Conservation (phyloP, 106 monocot species). For the Alisma plantagoaquatica region DNA sequence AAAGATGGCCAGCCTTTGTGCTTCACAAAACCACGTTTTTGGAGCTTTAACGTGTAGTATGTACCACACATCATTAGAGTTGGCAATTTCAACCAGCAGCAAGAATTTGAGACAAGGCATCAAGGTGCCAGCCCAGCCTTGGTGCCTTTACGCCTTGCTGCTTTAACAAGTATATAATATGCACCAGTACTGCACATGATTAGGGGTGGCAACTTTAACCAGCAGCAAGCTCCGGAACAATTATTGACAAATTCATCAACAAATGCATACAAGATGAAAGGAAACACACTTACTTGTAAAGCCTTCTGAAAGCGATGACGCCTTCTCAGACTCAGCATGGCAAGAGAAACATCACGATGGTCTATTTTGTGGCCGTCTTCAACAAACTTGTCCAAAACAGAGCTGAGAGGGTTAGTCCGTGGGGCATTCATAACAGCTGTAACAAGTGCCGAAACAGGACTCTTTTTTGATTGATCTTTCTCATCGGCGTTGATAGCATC, state of each 20-base stretch:
- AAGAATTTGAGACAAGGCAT: no score
- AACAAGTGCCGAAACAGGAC: slow-evolving; percentile 17
- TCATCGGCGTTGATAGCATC: slow-evolving; percentile 14
- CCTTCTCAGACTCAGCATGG: slow-evolving; percentile 38
- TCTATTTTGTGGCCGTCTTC: slow-evolving; percentile 48
- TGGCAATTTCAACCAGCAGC: no score
- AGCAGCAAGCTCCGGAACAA: not conserved
- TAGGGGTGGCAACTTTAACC: no score
- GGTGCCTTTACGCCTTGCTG: no score
- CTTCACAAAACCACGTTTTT: no score
- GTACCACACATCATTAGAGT: no score
- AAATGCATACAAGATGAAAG: not conserved
- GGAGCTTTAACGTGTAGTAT: no score
- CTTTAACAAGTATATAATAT: no score
- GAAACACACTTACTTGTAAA: slow-evolving; percentile 32
- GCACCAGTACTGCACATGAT: no score
- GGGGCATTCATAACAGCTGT: slow-evolving; percentile 34
- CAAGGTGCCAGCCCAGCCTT: no score
- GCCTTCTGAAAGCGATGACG: slow-evolving; percentile 41
- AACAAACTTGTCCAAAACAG: slow-evolving; percentile 45
- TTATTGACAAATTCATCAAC: not conserved
- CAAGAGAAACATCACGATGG: slow-evolving; percentile 17
- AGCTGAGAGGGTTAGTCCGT: slow-evolving; percentile 10
- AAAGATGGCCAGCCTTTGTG: no score
- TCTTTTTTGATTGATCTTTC: slow-evolving; percentile 11